These are phyloP conservation scores for Balakata baccata DNA, from an alignment of 345 rosid species.

Conservation along the genomic window DNA sequence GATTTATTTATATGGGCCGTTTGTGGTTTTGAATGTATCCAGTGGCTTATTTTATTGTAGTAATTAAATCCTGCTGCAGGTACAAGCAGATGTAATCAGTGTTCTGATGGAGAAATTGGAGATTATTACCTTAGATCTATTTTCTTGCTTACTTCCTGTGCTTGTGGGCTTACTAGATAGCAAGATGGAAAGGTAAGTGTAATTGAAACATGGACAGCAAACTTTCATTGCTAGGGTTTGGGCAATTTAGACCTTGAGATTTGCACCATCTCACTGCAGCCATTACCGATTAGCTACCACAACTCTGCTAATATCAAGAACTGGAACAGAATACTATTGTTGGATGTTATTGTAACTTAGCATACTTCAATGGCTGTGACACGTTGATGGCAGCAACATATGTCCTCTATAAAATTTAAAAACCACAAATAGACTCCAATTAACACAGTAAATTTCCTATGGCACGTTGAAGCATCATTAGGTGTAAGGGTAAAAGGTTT, in stretches of 20 bases:
- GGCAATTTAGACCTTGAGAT: neutral
- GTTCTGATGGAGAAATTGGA: conserved; percentile 79
- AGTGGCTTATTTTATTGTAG: conserved; percentile 16
- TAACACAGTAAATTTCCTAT: neutral
- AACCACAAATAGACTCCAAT: neutral
- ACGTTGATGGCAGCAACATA: neutral
- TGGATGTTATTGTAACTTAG: neutral
- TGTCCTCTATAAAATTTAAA: neutral
- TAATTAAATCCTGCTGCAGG: conserved; percentile 45
- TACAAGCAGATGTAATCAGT: conserved; percentile 84
- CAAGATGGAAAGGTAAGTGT: conserved; percentile 71
- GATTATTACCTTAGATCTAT: conserved; percentile 72
- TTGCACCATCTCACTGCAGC: neutral
- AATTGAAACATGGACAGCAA: neutral
- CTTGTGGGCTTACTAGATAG: conserved; percentile 84
- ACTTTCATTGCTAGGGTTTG: conserved; percentile 12
- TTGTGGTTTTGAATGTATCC: conserved; percentile 8
- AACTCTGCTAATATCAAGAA: neutral
- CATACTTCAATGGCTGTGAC: neutral
- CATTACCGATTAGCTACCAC: neutral
- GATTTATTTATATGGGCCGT: conserved; percentile 15
- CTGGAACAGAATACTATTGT: neutral
- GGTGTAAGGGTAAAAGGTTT: neutral
- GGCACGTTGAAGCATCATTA: neutral
- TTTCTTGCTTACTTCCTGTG: conserved; percentile 85